These are phyloP conservation scores for Neofusicoccum sp. DNA, from an alignment of 2,329 filamentous ascomycete species.

Conservation along the genomic window DNA sequence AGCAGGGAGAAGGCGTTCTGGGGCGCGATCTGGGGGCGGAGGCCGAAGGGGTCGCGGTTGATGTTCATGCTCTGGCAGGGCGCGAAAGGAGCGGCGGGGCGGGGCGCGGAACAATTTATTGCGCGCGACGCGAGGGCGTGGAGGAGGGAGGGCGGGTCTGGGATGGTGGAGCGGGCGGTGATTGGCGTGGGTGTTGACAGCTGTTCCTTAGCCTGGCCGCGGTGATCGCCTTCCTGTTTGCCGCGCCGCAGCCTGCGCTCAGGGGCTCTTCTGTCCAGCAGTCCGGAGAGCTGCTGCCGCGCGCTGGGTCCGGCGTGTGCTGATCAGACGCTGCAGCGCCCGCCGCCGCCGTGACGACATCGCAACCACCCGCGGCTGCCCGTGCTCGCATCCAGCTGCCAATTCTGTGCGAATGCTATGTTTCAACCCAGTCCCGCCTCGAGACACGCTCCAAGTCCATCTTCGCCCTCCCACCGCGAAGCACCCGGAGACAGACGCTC, in stretches of 20 bases:
- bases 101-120: neutral
- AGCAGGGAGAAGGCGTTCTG: constrained; percentile 31
- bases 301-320: neutral
- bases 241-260: neutral
- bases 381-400: neutral
- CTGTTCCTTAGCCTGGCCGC: neutral
- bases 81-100: constrained; percentile 12
- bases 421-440: too few species aligned
- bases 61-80: constrained; percentile 14
- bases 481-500: neutral
- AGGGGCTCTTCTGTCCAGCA: neutral
- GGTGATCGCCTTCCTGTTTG: constrained; percentile 14
- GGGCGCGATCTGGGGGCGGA: constrained; percentile 35
- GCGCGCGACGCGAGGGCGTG: neutral
- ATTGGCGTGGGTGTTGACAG: constrained; percentile 16
- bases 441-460: neutral
- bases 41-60: constrained; percentile 47
- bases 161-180: neutral
- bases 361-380: neutral
- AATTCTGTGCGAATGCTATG: too few species aligned
- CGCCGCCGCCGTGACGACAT: neutral
- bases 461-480: neutral
- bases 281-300: neutral
- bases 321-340: constrained; percentile 1
- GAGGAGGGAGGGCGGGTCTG: neutral